Percentiles rank a stretch among this genome's conserved stretches.
phyloP scores from a whole-genome alignment of 2,329 filamentous ascomycete species.

The Paracorniculantispora psalliotae region DNA sequence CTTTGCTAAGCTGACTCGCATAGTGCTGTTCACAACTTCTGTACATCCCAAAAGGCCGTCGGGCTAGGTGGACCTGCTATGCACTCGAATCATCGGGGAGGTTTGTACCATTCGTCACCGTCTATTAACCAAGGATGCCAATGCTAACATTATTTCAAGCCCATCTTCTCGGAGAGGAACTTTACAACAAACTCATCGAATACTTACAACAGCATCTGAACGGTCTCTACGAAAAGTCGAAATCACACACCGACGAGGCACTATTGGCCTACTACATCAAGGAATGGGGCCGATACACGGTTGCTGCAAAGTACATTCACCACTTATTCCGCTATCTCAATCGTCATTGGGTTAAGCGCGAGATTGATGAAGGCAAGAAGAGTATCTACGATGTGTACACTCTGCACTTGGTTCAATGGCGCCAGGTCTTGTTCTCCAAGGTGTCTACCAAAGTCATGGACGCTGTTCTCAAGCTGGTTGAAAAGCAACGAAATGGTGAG shows the following conservation, averaged over 20 bases:
- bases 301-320: constrained; percentile 94
- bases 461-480: constrained; percentile 87
- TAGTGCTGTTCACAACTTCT: constrained; percentile 96
- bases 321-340: constrained; percentile 96
- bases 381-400: constrained; percentile 98
- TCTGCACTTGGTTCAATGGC: constrained; percentile 92
- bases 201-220: constrained; percentile 77
- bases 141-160: constrained; percentile 44
- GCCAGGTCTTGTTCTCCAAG: constrained; percentile 78
- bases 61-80: constrained; percentile 44
- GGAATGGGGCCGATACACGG: constrained; percentile 95
- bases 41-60: constrained; percentile 92
- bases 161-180: constrained; percentile 89
- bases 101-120: constrained; percentile 37
- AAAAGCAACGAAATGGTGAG: constrained; percentile 95
- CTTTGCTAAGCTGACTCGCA: constrained; percentile 30
- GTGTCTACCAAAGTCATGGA: constrained; percentile 90
- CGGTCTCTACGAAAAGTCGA: constrained; percentile 66
- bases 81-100: constrained; percentile 51
- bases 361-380: constrained; percentile 99
- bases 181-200: constrained; percentile 84
- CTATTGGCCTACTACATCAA: constrained; percentile 89
- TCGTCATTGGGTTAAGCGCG: constrained; percentile 96
- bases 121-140: background rate
- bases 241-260: constrained; percentile 81